Evolutionary conservation across 176 grass and related monocot species (phyloP), one percentile per base, ranked within the genome.

Genomic region (Musa schizocarpa): DNA sequence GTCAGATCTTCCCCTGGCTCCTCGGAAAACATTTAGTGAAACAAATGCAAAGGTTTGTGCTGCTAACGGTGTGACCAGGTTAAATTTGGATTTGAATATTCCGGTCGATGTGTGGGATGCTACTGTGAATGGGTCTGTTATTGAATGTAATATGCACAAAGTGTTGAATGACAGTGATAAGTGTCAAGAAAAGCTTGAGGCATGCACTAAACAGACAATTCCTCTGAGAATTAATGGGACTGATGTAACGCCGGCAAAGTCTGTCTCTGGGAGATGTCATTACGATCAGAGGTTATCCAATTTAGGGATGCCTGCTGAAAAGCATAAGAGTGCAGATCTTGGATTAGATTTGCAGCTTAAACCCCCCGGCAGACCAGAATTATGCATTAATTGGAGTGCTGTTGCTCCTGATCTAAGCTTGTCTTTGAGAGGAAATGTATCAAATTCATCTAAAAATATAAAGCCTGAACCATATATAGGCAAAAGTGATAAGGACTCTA

Each of bases 281-380:
- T 43, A 43, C 0, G 34, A 43, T 43, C 34, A 43, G 34, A 43
- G 34, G 34, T 43, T 5, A 43, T 43, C 34, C 34, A 43, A 43
- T 43, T 43, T 43, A 43, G 4, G 34, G 34, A 43, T 43, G 34
- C 34, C 34, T 6, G 34, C 34, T 62, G 13, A 62, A 16, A 9
- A 62, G 14, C 20, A 21, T 62, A 62, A 62, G 57, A n/a, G 20
- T 17, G 14, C 57, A 2, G 57, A 62, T 17, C 6, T 62, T 62
- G 57, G 57, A 6, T 62, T 62, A n/a, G 57, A 62, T 62, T 62
- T 62, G 57, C 57, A 62, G 13, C 57, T 62, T 62, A 62, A 62
- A 62, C 57, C 20, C 1, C 57, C 57, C 1, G 4, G 57, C 57
- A 62, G 57, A 62, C 57, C 1, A 62, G 57, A 62, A 62, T n/a